Conservation (phyloP, 306 rosid species). For the Vicia faba region DNA sequence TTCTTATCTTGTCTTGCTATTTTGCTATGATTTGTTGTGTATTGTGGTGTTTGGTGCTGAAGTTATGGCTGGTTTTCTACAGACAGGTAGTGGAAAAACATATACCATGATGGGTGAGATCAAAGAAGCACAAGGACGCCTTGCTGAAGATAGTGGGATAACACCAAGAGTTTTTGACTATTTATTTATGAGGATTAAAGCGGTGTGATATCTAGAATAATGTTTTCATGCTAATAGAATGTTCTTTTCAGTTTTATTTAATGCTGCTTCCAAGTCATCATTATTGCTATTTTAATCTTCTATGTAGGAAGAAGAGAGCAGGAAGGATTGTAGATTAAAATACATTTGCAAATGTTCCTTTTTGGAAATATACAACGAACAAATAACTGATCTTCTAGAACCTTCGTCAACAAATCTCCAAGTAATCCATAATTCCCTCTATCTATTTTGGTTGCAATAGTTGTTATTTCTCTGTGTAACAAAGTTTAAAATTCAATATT, state of each 20-base stretch:
- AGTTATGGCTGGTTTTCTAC: constrained; percentile 42
- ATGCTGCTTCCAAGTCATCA: constrained; percentile 10
- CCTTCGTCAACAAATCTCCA: constrained; percentile 90
- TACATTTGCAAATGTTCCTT: constrained; percentile 95
- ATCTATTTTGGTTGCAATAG: constrained; percentile 36
- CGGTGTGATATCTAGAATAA: constrained; percentile 47
- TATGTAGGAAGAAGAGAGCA: constrained; percentile 78
- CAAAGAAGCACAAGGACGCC: constrained; percentile 61
- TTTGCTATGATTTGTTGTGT: constrained; percentile 18
- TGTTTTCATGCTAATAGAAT: constrained; percentile 29
- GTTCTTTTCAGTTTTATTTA: constrained; percentile 3
- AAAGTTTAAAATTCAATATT: constrained; percentile 25
- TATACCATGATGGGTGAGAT: constrained; percentile 98
- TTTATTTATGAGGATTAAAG: constrained; percentile 67
- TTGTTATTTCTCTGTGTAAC: constrained; percentile 8
- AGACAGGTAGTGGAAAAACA: constrained; percentile 99
- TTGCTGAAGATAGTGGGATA: constrained; percentile 73
- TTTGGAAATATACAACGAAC: constrained; percentile 94
- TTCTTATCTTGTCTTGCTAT: constrained; percentile 1
- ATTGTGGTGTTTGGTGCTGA: constrained; percentile 31
- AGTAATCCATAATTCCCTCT: constrained; percentile 49
- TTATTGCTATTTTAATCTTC: constrained; percentile 13
- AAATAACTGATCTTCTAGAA: constrained; percentile 91
- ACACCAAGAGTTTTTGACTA: constrained; percentile 91
- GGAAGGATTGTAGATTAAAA: constrained; percentile 65